Base-by-base conservation (phyloP, 495 filamentous ascomycete species). In the Neurospora sp. region DNA sequence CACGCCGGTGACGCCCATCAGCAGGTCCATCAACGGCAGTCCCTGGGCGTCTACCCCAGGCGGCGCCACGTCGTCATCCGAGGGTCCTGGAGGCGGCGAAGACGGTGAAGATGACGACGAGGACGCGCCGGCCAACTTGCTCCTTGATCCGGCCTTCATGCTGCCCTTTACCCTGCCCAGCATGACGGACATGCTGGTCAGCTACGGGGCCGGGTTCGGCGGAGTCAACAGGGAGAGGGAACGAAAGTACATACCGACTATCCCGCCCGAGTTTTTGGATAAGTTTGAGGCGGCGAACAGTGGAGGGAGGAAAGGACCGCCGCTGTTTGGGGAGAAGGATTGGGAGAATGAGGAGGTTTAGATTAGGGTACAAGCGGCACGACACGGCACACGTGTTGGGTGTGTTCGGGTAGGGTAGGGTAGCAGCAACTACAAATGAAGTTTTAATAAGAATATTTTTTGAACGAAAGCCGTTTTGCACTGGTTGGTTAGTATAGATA, bases 171-270 rank as follows among this genome's bases (percentile, higher is more conserved):
- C 91, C 40, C 85, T 99, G 27, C 96, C 96, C 1, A 97, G 96
- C 6, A 96, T 94, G 74, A 97, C 95, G 18, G 96, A 98, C 80
- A 98, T 99, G 96, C 86, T 97, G 75, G 87, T 99, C 44, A 94
- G 89, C 76, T 99, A 96, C 78, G 96, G 96, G 10, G 95, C 96
- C 38, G 96, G 96, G 14, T 93, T 97, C 76, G 96, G 96, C 5
- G 96, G 96, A 0, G 86, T 95, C 38, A 97, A 99, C 81, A 87
- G 91, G 71, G 96, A 99, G 80, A 86, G 94, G 62, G 96, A 96
- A 79, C 86, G 93, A 73, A 97, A 97, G 82, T 99, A 98, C 78
- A 95, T 97, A n/a, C 96, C 96, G 5, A 97, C 92, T 0, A 93
- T 98, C 37, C 94, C 96, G 35, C 91, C 95, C 2, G 96, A 99